These are phyloP conservation scores for Amoebophrya sp. DNA, from an alignment of 169 alveolate species.

Conservation along the genomic window DNA sequence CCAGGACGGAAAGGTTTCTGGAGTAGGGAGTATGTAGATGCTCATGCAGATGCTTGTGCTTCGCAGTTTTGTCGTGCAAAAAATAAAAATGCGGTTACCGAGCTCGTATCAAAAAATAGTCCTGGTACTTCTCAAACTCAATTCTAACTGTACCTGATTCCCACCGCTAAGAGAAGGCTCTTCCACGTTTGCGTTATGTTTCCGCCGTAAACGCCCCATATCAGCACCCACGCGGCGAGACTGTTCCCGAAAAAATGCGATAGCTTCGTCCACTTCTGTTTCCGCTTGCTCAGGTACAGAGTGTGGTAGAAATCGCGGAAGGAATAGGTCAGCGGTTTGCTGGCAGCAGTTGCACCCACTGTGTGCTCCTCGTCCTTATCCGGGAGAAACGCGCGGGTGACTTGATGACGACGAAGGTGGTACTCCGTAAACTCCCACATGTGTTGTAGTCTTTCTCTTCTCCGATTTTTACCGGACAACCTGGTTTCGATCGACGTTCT, in stretches of 20 bases:
- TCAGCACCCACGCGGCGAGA: neutral
- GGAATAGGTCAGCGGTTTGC: neutral
- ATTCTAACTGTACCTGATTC: neutral
- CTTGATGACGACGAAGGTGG: too few species aligned
- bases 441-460: neutral
- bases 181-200: neutral
- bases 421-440: neutral
- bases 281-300: neutral
- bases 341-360: neutral
- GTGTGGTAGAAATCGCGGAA: neutral
- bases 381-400: neutral
- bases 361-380: neutral
- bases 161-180: neutral
- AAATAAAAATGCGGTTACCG: neutral
- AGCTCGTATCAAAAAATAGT: neutral
- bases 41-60: neutral
- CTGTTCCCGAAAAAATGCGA: neutral
- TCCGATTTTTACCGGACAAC: neutral
- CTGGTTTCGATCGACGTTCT: too few species aligned
- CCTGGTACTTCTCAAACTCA: neutral
- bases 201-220: neutral
- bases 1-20: neutral
- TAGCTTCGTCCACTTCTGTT: neutral
- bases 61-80: neutral
- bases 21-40: neutral